phyloP scores from a whole-genome alignment of 2,329 filamentous ascomycete species.

The Fusarium secorum region DNA sequence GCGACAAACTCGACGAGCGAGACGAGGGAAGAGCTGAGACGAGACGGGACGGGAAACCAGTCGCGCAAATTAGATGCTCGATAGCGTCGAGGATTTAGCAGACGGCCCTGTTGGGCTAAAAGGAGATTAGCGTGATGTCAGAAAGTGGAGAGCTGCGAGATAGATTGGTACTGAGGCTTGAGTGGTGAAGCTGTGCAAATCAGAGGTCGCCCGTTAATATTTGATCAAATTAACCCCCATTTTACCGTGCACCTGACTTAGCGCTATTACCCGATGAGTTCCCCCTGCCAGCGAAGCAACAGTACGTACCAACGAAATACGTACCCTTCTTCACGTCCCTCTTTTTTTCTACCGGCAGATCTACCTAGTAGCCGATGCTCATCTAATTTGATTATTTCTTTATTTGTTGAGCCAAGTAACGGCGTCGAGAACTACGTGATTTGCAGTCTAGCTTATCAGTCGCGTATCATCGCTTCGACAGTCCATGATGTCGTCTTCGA shows the following conservation, averaged over 20 bases:
- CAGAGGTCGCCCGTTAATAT: constrained; percentile 22
- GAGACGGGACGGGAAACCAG: constrained; percentile 39
- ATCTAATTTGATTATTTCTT: neutral
- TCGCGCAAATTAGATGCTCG: constrained; percentile 45
- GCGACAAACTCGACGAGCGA: constrained; percentile 37
- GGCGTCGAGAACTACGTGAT: neutral
- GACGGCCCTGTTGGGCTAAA: constrained; percentile 35
- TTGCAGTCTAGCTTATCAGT: neutral
- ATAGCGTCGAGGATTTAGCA: constrained; percentile 43
- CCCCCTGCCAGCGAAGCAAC: constrained; percentile 13
- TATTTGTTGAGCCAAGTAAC: neutral
- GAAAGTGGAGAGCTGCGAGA: constrained; percentile 39
- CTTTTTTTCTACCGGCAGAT: constrained; percentile 6
- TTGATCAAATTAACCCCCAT: constrained; percentile 30
- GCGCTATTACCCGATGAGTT: constrained; percentile 29
- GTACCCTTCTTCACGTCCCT: constrained; percentile 3
- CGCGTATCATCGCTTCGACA: constrained; percentile 11
- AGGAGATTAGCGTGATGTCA: constrained; percentile 24
- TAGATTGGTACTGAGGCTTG: constrained; percentile 33
- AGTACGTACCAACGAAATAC: constrained; percentile 13
- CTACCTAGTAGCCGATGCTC: constrained; percentile 7
- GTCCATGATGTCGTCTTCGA: constrained; percentile 11
- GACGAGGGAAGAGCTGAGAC: constrained; percentile 39
- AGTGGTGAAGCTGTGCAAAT: rapidly evolving
- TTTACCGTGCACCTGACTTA: constrained; percentile 36